Conservation (phyloP, 2,329 filamentous ascomycete genomes). For the Zymoseptoria brevis region DNA sequence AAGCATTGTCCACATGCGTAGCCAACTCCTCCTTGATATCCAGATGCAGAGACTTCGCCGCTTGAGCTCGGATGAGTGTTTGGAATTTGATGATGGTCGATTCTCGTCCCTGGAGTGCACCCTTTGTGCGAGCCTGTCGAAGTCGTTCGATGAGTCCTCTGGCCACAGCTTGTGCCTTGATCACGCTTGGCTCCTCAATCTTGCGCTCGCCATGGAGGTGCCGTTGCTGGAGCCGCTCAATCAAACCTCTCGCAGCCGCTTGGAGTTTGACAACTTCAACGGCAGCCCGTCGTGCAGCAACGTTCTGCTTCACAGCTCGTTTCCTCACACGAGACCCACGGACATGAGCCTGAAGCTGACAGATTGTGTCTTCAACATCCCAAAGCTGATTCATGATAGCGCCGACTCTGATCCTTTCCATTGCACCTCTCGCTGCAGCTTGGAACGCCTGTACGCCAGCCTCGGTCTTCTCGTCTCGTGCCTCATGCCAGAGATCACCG, state of each 20-base stretch:
- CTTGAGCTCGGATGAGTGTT: constrained; percentile 56
- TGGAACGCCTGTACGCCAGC: constrained; percentile 32
- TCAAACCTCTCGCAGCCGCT: constrained; percentile 54
- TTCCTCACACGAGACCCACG: constrained; percentile 45
- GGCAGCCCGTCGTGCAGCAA: constrained; percentile 48
- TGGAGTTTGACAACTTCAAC: constrained; percentile 48
- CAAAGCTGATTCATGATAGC: constrained; percentile 81
- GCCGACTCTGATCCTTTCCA: constrained; percentile 68
- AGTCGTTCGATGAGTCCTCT: constrained; percentile 36
- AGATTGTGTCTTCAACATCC: constrained; percentile 68
- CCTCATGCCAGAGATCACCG: constrained; percentile 40
- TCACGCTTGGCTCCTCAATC: constrained; percentile 21
- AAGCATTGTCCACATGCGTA: constrained; percentile 6
- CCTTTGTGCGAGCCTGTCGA: constrained; percentile 22
- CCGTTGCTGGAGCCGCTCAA: constrained; percentile 45
- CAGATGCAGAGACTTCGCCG: constrained; percentile 38
- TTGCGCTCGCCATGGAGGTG: constrained; percentile 23
- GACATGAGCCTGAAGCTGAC: constrained; percentile 71
- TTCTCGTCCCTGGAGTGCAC: constrained; percentile 29
- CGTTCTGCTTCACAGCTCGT: constrained; percentile 51
- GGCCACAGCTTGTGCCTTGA: constrained; percentile 34
- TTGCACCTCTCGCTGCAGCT: constrained; percentile 54
- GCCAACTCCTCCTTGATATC: constrained; percentile 23
- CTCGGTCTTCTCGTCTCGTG: constrained; percentile 29
- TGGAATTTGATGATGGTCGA: constrained; percentile 49